A percentile compares a stretch with the other conserved stretches of the same genome.
phyloP scores from a whole-genome alignment of 2,329 filamentous ascomycete genomes.

The Epicoccum nigrum region DNA sequence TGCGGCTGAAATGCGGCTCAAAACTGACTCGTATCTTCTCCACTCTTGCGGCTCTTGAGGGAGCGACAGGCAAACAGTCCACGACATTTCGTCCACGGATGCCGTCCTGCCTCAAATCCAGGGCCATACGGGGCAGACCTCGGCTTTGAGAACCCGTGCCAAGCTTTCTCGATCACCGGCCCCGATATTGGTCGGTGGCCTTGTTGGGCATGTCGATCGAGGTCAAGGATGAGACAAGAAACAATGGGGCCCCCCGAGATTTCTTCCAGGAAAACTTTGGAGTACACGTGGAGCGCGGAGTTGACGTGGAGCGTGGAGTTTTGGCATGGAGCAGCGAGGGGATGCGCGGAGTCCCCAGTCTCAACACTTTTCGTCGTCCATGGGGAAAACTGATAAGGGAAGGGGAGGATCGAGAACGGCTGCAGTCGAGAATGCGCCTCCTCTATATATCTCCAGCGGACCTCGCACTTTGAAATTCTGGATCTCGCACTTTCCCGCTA shows the following conservation, averaged over 20 bases:
- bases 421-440: not conserved
- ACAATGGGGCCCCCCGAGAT: conserved; percentile 9
- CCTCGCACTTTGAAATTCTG: not conserved
- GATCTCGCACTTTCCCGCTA: conserved; percentile 9
- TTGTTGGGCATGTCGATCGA: conserved; percentile 10
- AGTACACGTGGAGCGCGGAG: conserved; percentile 17
- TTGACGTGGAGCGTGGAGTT: conserved; percentile 10
- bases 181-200: conserved; percentile 4
- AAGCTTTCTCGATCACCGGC: conserved; percentile 8
- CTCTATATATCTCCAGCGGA: conserved; percentile 1
- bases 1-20: conserved; percentile 11
- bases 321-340: conserved; percentile 5
- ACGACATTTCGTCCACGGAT: not conserved
- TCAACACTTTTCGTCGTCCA: conserved; percentile 14
- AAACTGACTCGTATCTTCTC: conserved; percentile 13
- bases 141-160: conserved; percentile 9
- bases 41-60: conserved; percentile 7
- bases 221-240: conserved; percentile 8
- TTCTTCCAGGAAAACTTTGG: conserved; percentile 3
- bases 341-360: conserved; percentile 12
- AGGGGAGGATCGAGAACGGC: not conserved
- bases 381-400: not conserved
- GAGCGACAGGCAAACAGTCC: conserved; percentile 1
- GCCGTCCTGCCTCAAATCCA: conserved; percentile 1
- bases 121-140: conserved; percentile 1